Evolutionary conservation across 345 rosid genomes (phyloP).

Genomic region (Eucalyptus decipiens): DNA sequence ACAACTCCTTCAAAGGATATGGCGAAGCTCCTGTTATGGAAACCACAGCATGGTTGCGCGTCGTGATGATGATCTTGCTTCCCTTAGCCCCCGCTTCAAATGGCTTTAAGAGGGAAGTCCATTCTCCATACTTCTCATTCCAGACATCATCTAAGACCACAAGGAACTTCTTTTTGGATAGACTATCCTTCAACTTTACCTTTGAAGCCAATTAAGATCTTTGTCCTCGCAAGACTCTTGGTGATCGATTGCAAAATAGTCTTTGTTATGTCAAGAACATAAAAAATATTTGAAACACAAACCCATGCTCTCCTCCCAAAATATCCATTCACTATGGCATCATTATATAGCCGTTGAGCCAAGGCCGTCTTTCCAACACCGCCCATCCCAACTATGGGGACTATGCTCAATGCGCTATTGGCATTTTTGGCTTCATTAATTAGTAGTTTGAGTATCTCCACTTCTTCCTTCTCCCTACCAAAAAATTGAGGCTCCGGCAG

Average conservation of each 20-base stretch:
- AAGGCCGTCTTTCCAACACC: background rate
- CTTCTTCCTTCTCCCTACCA: background rate
- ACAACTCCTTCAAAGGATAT: background rate
- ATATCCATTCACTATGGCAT: too few species aligned
- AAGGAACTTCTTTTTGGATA: background rate
- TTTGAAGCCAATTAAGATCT: background rate
- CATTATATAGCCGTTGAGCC: background rate
- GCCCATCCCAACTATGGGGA: background rate
- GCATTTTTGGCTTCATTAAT: accelerated
- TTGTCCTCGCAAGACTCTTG: accelerated
- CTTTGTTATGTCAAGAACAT: too few species aligned
- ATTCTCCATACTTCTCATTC: background rate
- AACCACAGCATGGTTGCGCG: background rate
- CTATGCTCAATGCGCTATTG: accelerated
- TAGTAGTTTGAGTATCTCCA: accelerated
- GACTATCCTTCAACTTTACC: background rate
- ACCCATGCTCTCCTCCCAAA: too few species aligned
- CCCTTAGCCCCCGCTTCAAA: background rate
- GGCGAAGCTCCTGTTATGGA: background rate
- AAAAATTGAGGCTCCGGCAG: background rate
- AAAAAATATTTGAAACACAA: too few species aligned
- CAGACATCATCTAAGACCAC: background rate
- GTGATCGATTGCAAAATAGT: too few species aligned
- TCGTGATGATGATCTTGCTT: background rate
- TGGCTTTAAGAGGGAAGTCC: background rate